These are phyloP conservation scores for Rosa chinensis DNA, from an alignment of 306 rosid genomes.

Conservation along the genomic window DNA sequence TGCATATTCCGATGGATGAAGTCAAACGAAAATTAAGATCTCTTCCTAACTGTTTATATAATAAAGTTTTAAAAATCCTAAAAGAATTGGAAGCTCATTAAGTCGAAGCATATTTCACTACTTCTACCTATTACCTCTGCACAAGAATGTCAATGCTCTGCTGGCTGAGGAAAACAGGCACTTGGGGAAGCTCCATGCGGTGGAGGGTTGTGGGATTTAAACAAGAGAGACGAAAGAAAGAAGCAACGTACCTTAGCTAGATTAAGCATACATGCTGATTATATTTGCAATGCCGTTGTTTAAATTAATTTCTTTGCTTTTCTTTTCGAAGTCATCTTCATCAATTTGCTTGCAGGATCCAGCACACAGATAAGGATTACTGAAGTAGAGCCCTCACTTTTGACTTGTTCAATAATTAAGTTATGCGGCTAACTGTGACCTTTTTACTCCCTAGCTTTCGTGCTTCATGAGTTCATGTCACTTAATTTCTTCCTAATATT, in stretches of 20 bases:
- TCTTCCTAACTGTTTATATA: too few species aligned
- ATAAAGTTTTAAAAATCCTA: too few species aligned
- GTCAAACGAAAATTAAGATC: background rate
- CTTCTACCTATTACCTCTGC: too few species aligned
- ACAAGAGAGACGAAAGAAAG: too few species aligned
- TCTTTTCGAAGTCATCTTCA: background rate
- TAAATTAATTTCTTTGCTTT: background rate
- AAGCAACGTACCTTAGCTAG: too few species aligned
- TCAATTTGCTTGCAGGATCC: background rate
- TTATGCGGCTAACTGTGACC: background rate
- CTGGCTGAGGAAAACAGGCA: background rate
- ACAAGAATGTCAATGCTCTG: too few species aligned
- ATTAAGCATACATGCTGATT: too few species aligned
- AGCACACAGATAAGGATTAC: background rate
- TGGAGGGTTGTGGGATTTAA: slow-evolving; percentile 10
- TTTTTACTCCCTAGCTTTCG: background rate
- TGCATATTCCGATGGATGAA: background rate
- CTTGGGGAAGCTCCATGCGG: slow-evolving; percentile 10
- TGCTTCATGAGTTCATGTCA: background rate
- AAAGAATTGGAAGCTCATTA: too few species aligned
- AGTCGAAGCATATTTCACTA: too few species aligned
- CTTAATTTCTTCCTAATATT: too few species aligned
- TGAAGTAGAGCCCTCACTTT: background rate
- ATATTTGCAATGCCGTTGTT: background rate
- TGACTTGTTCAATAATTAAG: background rate